Evolutionary conservation across 2,329 filamentous ascomycete genomes (phyloP), one percentile per base, ranked within the genome.

Genomic region (Madurella fahalii): DNA sequence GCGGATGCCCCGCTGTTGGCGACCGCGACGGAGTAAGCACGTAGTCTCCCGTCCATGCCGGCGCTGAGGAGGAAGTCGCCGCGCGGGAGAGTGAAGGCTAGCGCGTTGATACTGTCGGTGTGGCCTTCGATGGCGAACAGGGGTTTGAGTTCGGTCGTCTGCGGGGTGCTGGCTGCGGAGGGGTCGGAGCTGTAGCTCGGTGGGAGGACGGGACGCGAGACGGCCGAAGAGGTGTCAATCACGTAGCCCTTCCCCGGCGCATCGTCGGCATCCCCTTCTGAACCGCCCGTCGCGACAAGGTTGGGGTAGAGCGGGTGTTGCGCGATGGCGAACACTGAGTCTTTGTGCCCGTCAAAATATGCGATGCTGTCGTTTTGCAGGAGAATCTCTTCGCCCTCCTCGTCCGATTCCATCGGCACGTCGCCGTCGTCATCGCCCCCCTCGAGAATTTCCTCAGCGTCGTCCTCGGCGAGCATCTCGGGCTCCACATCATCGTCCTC

Each of bases 261-360:
- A 52, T 83, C 78, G 61, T 83, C 81, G 39, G 71, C 72, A 13
- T 79, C 74, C 44, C 81, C 81, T 53, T 84, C 83, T 52, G 80
- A 82, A 60, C 92, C 94, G 57, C 94, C 94, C 0, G 94, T 96
- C 3, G 92, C 87, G 57, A 97, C 78, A 57, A 97, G 84, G 17
- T 85, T 79, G 5, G 87, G 83, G 67, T 88, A 80, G 7, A 84
- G 76, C 4, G 94, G 94, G 70, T 99, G 94, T 69, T 96, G 90
- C 16, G 93, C 90, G 69, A 99, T 94, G 72, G 89, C 85, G 77
- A 96, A 99, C 67, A 99, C 88, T 57, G 87, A 92, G 79, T 96
- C 91, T 64, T 85, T 87, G 76, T 96, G 90, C 37, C 75, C 72
- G 76, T 97, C 94, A 68, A 97, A 96, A 77, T 95, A 93, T 57